Conservation (phyloP, 768 basidiomycete species). For the Leccinum subgranulosum region DNA sequence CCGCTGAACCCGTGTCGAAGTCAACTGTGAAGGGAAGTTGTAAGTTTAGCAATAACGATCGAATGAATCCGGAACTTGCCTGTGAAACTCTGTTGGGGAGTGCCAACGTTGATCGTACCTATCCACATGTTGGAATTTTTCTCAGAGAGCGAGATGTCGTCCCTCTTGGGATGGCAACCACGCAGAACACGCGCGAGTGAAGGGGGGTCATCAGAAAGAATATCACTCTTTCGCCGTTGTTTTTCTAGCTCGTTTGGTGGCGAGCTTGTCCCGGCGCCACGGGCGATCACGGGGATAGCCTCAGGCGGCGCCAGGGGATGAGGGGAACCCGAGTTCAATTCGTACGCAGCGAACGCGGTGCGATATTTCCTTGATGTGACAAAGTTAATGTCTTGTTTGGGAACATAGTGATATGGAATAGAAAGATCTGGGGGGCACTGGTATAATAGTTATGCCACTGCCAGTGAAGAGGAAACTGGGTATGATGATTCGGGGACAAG, state of each 20-base stretch:
- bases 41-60: not conserved
- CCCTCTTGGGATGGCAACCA: conserved; percentile 25
- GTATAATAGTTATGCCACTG: not conserved
- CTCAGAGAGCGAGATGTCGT: conserved; percentile 33
- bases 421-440: not conserved
- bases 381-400: not conserved
- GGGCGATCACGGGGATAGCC: conserved; percentile 3
- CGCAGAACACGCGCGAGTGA: not conserved
- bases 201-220: not conserved
- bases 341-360: conserved; percentile 41
- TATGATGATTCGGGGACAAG: too few relatives aligned
- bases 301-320: conserved; percentile 31
- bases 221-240: conserved; percentile 4
- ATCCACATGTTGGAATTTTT: conserved; percentile 42
- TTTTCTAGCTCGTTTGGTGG: conserved; percentile 4
- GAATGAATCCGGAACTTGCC: conserved; percentile 27
- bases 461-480: not conserved
- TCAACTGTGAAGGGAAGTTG: conserved; percentile 34
- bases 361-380: conserved; percentile 38
- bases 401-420: not conserved
- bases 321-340: conserved; percentile 41
- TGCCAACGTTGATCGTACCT: conserved; percentile 46
- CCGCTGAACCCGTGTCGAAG: conserved; percentile 53
- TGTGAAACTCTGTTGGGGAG: conserved; percentile 40
- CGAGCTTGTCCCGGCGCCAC: not conserved